Evolutionary conservation across 2,329 filamentous ascomycete genomes (phyloP), one percentile per base, ranked within the genome.

Genomic region (Fusarium mexicanum): DNA sequence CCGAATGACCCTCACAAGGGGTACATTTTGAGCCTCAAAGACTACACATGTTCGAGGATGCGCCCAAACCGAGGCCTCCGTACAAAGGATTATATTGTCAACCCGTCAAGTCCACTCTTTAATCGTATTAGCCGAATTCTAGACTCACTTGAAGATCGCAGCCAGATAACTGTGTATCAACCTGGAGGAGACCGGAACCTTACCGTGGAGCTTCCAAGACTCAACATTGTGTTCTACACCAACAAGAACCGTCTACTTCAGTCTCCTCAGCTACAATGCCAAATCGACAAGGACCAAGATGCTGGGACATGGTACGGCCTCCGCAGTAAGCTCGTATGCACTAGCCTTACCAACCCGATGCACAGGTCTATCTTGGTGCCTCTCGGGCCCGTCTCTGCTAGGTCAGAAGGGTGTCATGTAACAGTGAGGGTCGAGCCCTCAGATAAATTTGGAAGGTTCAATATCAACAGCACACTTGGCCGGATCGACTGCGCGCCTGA

Each of bases 241-340:
- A 89, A 88, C 64, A 11, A 29, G 0, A 70, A 77, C 0, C 77
- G 80, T 0, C 74, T 85, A 0, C 82, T 93, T 1, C 75, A 86
- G 33, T 90, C 84, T 22, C 81, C 72, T 1, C 83, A 91, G 66
- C 81, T 91, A 1, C 79, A 81, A 6, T 83, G 86, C 1, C 84
- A 88, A 55, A 83, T 93, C 16, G 88, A 91, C 59, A 74, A 76
- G 0, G 76, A 88, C 26, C 91, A 93, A 77, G 87, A 91, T 65
- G 81, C 86, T 0, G 91, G 90, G 0, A 90, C 89, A 0, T 86
- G 88, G 77, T 89, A 92, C 69, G 91, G 92, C 0, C 80, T 93
- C 2, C 69, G 80, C 6, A 91, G 87, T 76, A 91, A 89, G 78
- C 80, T 94, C 2, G 86, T 93, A 2, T 81, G 92, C 18, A 84